Evolutionary conservation across 495 filamentous ascomycete species (phyloP).

Genomic region (Bacidia gigantensis): DNA sequence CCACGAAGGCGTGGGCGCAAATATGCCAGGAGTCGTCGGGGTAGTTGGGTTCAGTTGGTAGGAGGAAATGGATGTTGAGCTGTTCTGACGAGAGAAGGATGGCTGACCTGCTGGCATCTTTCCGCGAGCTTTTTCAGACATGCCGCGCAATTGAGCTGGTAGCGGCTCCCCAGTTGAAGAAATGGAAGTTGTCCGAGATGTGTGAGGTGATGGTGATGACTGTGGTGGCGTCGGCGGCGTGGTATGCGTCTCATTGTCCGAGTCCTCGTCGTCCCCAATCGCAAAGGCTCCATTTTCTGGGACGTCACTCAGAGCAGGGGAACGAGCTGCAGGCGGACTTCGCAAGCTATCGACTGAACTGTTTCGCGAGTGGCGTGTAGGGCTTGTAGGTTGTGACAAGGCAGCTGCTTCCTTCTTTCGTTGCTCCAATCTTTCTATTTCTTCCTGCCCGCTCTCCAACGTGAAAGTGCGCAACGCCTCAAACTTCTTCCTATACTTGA

Average conservation of each 20-base stretch:
- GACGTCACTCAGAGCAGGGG: conserved; percentile 56
- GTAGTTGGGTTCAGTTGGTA: conserved; percentile 34
- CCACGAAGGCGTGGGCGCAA: conserved; percentile 69
- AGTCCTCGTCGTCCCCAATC: conserved; percentile 81
- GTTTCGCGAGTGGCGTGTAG: conserved; percentile 34
- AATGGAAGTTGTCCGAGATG: conserved; percentile 57
- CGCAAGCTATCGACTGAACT: conserved; percentile 60
- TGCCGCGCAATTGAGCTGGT: conserved; percentile 79
- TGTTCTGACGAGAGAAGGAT: conserved; percentile 83
- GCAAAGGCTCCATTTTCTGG: conserved; percentile 71
- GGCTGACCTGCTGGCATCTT: conserved; percentile 85
- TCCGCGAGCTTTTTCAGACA: conserved; percentile 94
- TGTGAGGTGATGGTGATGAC: conserved; percentile 55
- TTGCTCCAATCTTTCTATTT: conserved; percentile 70
- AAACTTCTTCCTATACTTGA: conserved; percentile 70
- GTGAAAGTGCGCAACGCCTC: conserved; percentile 85
- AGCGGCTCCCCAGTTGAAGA: conserved; percentile 67
- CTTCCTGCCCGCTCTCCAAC: conserved; percentile 85
- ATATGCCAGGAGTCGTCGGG: conserved; percentile 37
- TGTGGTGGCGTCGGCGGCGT: conserved; percentile 44
- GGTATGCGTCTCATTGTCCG: conserved; percentile 50
- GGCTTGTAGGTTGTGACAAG: conserved; percentile 23
- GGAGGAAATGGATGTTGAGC: conserved; percentile 67
- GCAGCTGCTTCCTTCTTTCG: conserved; percentile 52
- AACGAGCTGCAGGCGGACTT: conserved; percentile 47